Evolutionary conservation across 805 yeast genomes (phyloP).

Genomic region (Teunomyces cretensis): DNA sequence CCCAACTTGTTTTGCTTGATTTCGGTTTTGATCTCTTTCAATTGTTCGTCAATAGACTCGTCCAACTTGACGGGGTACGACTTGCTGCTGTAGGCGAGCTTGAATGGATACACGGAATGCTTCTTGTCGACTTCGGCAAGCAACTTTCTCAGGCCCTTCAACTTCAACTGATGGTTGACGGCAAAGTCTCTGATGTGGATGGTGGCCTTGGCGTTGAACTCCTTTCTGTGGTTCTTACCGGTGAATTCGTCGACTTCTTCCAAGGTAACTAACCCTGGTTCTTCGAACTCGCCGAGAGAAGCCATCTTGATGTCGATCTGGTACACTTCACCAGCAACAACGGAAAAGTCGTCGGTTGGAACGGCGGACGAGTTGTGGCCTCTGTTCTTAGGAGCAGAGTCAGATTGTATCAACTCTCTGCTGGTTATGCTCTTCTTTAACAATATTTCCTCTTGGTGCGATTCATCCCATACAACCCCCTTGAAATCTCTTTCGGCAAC

Average conservation of each 20-base stretch:
- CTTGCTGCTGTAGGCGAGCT: constrained; percentile 68
- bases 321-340: constrained; percentile 83
- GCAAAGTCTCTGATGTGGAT: constrained; percentile 85
- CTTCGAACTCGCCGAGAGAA: constrained; percentile 52
- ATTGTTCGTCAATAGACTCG: constrained; percentile 37
- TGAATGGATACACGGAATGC: constrained; percentile 89
- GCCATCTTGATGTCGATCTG: constrained; percentile 80
- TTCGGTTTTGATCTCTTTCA: constrained; percentile 50
- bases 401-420: constrained; percentile 16
- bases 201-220: constrained; percentile 62
- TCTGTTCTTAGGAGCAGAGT: constrained; percentile 3
- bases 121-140: constrained; percentile 68
- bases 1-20: constrained; percentile 70
- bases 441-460: constrained; percentile 68
- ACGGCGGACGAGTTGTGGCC: constrained; percentile 51
- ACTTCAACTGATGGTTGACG: constrained; percentile 71
- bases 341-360: constrained; percentile 71
- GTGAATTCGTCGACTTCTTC: constrained; percentile 63
- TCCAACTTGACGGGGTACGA: constrained; percentile 56
- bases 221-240: constrained; percentile 58
- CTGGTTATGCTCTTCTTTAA: constrained; percentile 32
- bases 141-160: constrained; percentile 70
- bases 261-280: constrained; percentile 67
- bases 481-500: constrained; percentile 91
- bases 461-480: constrained; percentile 87